A percentile compares a stretch with the other conserved stretches of the same genome.
Evolutionary conservation across 352 stramenopile genomes (phyloP).

Genomic region (Elongisporangium anandrum): DNA sequence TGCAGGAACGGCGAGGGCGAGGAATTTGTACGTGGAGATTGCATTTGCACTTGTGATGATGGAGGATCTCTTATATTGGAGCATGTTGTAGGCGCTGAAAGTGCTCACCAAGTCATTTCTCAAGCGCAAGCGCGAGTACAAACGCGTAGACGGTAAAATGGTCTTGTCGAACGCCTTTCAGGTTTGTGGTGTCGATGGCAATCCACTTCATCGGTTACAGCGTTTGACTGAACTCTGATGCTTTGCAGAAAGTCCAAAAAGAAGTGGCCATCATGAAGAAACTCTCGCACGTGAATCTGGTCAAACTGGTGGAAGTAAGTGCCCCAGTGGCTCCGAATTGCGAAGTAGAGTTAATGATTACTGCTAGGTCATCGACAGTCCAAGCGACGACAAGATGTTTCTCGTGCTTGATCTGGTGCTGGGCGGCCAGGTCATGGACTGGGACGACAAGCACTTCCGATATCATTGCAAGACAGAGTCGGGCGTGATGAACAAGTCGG

Average conservation of each 20-base stretch:
- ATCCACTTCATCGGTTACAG: neutral
- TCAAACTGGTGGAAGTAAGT: slow-evolving; percentile 55
- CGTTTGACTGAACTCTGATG: neutral
- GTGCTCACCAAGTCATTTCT: slow-evolving; percentile 85
- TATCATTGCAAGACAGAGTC: slow-evolving; percentile 35
- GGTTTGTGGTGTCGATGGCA: slow-evolving; percentile 9
- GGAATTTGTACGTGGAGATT: slow-evolving; percentile 42
- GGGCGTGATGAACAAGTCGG: slow-evolving; percentile 26
- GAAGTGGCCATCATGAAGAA: slow-evolving; percentile 87
- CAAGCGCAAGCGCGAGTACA: slow-evolving; percentile 82
- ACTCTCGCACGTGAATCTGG: slow-evolving; percentile 57
- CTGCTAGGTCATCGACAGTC: slow-evolving; percentile 74
- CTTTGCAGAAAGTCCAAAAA: slow-evolving; percentile 64
- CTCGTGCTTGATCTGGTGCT: slow-evolving; percentile 80
- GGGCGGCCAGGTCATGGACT: slow-evolving; percentile 82
- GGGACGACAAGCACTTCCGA: slow-evolving; percentile 64
- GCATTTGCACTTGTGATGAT: neutral
- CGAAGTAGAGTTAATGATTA: neutral
- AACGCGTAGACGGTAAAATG: slow-evolving; percentile 69
- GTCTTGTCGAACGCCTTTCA: slow-evolving; percentile 73
- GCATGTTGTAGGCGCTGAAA: slow-evolving; percentile 52
- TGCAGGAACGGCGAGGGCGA: slow-evolving; percentile 39
- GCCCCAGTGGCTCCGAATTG: no score
- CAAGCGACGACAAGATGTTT: slow-evolving; percentile 71
- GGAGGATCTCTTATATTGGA: neutral